phyloP scores from a whole-genome alignment of 345 rosid genomes.

The Melastoma malabathricum region DNA sequence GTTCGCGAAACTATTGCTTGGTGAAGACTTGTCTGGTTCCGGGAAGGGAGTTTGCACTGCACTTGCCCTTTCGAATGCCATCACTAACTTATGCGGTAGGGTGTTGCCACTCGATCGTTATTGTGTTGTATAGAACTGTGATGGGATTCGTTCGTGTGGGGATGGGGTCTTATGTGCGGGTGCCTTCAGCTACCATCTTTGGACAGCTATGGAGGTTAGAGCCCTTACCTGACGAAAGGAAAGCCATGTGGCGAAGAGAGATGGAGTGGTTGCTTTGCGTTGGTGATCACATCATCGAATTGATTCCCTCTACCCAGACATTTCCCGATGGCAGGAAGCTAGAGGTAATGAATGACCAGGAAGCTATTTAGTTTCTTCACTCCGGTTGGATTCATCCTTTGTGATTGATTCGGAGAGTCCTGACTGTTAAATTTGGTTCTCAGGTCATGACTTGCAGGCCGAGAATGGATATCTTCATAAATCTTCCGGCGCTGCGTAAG shows the following conservation, averaged over 20 bases:
- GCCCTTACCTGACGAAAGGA: slow-evolving; percentile 59
- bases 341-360: no score
- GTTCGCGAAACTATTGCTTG: slow-evolving; percentile 81
- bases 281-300: slow-evolving; percentile 80
- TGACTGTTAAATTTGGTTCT: background rate
- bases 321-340: slow-evolving; percentile 79
- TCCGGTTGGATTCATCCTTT: no score
- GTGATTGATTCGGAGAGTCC: no score
- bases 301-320: slow-evolving; percentile 83
- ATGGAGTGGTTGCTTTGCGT: slow-evolving; percentile 82
- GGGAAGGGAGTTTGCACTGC: slow-evolving; percentile 91
- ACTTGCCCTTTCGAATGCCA: slow-evolving; percentile 81
- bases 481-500: slow-evolving; percentile 81
- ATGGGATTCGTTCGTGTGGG: no score
- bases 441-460: slow-evolving; percentile 95
- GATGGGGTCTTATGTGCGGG: no score
- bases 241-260: slow-evolving; percentile 88
- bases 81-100: slow-evolving; percentile 96
- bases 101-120: no score
- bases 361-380: no score
- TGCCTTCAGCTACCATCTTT: slow-evolving; percentile 80
- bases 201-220: slow-evolving; percentile 96
- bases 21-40: slow-evolving; percentile 97
- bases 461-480: slow-evolving; percentile 71
- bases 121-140: no score